A percentile compares a stretch with the other conserved stretches of the same genome.
phyloP scores from a whole-genome alignment of 2,329 filamentous ascomycete species.

The Pestalotiopsis sp. region DNA sequence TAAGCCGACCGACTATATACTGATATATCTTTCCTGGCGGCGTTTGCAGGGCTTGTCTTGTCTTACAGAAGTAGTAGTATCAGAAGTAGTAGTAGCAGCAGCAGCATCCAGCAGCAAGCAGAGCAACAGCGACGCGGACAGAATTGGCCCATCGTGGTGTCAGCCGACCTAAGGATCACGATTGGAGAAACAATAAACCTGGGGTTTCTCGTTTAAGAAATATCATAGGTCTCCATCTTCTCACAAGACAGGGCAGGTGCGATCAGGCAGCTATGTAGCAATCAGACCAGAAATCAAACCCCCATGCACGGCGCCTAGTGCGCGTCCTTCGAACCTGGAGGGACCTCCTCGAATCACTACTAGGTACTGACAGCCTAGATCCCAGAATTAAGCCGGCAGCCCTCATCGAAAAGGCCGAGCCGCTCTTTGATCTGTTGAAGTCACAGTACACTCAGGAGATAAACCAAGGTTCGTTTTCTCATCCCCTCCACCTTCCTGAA shows the following conservation, averaged over 20 bases:
- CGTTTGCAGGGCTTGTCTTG: neutral
- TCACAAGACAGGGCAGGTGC: neutral
- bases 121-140: neutral
- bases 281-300: neutral
- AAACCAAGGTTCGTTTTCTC: neutral
- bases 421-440: neutral
- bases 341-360: no score
- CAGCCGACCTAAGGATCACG: neutral
- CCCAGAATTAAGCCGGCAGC: no score
- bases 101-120: no score
- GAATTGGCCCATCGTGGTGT: neutral
- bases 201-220: neutral
- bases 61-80: neutral
- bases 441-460: no score
- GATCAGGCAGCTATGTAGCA: neutral
- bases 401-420: slow-evolving; percentile 1
- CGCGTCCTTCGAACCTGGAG: neutral
- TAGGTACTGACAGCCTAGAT: no score
- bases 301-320: neutral
- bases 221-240: neutral
- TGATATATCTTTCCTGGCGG: neutral
- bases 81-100: no score
- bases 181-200: neutral
- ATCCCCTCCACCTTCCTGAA: neutral
- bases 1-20: neutral